These are phyloP conservation scores for Tremella yokohamensis DNA, from an alignment of 768 basidiomycete genomes.

Conservation along the genomic window DNA sequence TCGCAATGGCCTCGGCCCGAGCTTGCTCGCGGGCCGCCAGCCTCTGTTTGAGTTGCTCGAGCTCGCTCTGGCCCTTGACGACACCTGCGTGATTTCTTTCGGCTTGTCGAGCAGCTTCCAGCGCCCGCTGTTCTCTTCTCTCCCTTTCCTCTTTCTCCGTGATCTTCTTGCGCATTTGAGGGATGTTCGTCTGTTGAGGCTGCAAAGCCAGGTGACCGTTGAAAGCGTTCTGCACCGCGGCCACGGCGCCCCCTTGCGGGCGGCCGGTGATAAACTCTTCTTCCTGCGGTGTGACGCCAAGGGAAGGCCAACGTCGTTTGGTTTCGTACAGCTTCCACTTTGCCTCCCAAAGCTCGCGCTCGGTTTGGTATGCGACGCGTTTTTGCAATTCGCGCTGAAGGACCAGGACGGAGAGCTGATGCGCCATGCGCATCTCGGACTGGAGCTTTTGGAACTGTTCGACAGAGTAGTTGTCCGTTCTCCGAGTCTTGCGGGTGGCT, in stretches of 20 bases:
- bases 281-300: constrained; percentile 52
- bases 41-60: constrained; percentile 57
- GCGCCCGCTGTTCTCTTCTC: constrained; percentile 29
- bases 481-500: constrained; percentile 86
- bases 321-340: constrained; percentile 71
- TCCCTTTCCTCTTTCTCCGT: constrained; percentile 43
- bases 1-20: constrained; percentile 62
- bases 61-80: constrained; percentile 51
- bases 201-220: constrained; percentile 17
- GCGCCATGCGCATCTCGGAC: constrained; percentile 66
- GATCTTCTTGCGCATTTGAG: constrained; percentile 24
- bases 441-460: constrained; percentile 83
- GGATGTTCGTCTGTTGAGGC: constrained; percentile 22
- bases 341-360: constrained; percentile 71
- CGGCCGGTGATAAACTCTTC: constrained; percentile 50
- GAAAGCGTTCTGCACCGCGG: not conserved
- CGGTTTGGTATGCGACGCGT: constrained; percentile 61
- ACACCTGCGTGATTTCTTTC: constrained; percentile 16
- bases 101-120: constrained; percentile 17
- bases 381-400: constrained; percentile 72
- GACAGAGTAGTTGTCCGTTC: constrained; percentile 80
- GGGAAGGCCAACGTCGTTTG: constrained; percentile 62
- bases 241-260: constrained; percentile 20
- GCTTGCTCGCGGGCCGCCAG: constrained; percentile 60
- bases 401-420: constrained; percentile 68